These are phyloP conservation scores for Trichoderma semiorbis DNA, from an alignment of 2,329 filamentous ascomycete genomes.

Conservation along the genomic window DNA sequence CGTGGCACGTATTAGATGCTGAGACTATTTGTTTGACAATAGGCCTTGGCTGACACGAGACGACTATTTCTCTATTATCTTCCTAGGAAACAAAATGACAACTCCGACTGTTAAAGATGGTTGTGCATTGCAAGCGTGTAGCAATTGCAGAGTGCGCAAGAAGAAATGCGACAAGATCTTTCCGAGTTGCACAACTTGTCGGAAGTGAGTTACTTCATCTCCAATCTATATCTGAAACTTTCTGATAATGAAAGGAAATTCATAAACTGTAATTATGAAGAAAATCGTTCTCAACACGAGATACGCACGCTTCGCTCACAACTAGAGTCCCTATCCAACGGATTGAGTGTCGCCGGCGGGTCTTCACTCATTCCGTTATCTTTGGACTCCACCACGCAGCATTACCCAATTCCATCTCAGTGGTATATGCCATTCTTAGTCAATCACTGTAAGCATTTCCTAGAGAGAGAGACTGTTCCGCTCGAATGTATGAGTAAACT, in stretches of 20 bases:
- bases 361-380: background rate
- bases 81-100: background rate
- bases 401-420: background rate
- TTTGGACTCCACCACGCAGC: background rate
- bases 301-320: background rate
- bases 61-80: background rate
- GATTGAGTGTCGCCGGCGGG: background rate
- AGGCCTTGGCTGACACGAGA: background rate
- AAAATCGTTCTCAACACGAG: background rate
- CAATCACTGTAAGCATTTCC: background rate
- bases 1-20: background rate
- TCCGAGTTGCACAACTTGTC: background rate
- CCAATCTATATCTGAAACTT: background rate
- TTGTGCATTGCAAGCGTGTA: background rate
- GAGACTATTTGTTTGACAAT: background rate
- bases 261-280: background rate
- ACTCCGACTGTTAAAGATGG: background rate
- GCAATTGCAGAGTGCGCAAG: background rate
- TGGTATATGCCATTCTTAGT: background rate
- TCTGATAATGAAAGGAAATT: background rate
- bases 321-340: background rate
- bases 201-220: background rate
- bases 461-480: background rate
- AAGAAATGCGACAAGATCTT: background rate
- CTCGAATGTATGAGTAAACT: background rate